Base-by-base conservation (phyloP, 129 eudicot genomes). In the Artemisia annua region DNA sequence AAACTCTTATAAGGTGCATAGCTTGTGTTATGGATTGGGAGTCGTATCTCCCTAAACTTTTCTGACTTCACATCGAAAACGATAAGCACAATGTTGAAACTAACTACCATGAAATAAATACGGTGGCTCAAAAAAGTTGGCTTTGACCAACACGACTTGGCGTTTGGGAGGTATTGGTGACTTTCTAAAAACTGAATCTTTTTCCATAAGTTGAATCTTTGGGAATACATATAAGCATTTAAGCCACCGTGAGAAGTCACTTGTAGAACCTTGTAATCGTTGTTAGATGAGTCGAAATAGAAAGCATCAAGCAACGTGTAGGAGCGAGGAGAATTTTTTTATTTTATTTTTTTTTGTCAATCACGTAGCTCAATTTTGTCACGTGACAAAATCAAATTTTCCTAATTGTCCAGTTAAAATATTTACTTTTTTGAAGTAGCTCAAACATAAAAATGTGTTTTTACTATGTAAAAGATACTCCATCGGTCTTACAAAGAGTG, bases 181-280 rank as follows among this genome's bases (percentile, higher is more conserved):
- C 0, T 16, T 16, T 63, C 26, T 3, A 39, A 63, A 39, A 7
- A 8, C 17, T 4, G 18, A 63, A 63, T 39, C 51, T 63, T 63
- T n/a, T 19, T 63, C 69, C 69, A 63, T 39, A n/a, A 63, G 7
- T 63, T 6, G 16, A 39, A 63, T 63, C 69, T 63, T 46, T 11
- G 18, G 17, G 51, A 63, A 16, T 63, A 63, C 11, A 63, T 63
- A 15, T n/a, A 53, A 53, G 58, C 58, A 51, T 7, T 16, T 2
- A 51, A 12, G 56, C 16, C 56, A 51, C 56, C 17, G 17, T n/a
- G 5, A 3, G 68, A n/a, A 63, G 39, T 48, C 39, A 63, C 16
- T 14, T 63, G 68, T 63, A 63, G 7, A 63, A 63, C 48, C 16
- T 63, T 30, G 35, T 30, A 30, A 30, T 30, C 35, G 6, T 30